Evolutionary conservation across 1,284 basidiomycete species (phyloP).

Genomic region (Golubevia sp.): DNA sequence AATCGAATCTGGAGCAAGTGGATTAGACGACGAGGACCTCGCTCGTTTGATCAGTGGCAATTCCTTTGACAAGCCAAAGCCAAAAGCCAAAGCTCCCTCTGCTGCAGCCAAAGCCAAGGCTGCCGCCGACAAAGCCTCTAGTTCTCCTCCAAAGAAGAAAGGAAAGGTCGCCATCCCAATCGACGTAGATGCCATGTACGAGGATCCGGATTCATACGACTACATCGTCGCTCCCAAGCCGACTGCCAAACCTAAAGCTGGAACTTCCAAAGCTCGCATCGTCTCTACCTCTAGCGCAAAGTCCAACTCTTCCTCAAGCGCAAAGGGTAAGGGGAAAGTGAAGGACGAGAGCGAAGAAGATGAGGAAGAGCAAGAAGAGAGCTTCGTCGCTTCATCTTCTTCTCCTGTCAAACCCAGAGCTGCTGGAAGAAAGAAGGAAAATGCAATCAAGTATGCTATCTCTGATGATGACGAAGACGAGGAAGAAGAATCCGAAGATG

Average conservation of each 20-base stretch:
- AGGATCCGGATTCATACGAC: neutral
- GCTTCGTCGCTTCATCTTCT: neutral
- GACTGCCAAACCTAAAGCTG: neutral
- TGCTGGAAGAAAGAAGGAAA: neutral
- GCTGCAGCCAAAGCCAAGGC: neutral
- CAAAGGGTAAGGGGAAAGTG: neutral
- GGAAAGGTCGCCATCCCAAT: neutral
- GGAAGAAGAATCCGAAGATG: neutral
- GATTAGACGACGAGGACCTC: neutral
- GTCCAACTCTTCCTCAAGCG: neutral
- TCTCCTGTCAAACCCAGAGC: neutral
- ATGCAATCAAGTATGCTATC: neutral
- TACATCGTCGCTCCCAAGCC: neutral
- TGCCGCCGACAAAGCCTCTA: neutral
- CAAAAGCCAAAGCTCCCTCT: neutral
- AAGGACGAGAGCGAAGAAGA: neutral
- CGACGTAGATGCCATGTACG: neutral
- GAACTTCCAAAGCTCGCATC: neutral
- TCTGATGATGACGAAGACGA: neutral
- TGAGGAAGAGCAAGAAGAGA: neutral
- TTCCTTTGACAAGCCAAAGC: neutral
- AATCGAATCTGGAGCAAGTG: neutral
- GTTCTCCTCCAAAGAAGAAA: neutral
- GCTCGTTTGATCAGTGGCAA: neutral
- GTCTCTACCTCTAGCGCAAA: neutral